phyloP scores from a whole-genome alignment of 441 rosid species.

The Populus hybrid region DNA sequence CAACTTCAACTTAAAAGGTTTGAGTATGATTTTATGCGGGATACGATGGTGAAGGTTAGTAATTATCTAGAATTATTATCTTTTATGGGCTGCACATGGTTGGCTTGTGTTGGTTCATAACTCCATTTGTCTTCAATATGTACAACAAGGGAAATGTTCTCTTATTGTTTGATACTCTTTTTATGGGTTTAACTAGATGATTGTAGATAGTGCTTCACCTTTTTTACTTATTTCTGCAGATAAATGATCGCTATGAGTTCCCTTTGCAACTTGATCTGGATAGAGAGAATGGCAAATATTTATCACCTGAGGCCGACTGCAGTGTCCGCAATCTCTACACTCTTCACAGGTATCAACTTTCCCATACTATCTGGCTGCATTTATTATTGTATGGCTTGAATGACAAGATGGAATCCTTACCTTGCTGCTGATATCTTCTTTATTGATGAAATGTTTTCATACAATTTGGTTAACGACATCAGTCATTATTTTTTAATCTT shows the following conservation, averaged over 20 bases:
- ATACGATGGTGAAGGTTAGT: constrained; percentile 93
- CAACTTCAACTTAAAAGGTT: constrained; percentile 94
- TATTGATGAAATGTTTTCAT: not conserved
- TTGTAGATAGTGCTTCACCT: not conserved
- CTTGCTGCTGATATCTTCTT: not conserved
- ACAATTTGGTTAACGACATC: not conserved
- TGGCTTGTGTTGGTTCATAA: not conserved
- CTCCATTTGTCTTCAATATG: not conserved
- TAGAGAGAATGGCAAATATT: constrained; percentile 74
- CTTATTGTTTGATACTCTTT: not conserved
- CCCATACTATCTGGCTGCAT: not conserved
- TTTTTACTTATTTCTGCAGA: constrained; percentile 37
- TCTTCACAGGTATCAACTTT: constrained; percentile 67
- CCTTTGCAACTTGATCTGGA: constrained; percentile 95
- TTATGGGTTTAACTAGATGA: not conserved
- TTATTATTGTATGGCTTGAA: not conserved
- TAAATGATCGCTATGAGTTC: constrained; percentile 92
- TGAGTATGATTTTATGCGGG: constrained; percentile 91
- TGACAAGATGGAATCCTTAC: not conserved
- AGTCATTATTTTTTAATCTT: not conserved
- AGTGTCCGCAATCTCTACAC: constrained; percentile 87
- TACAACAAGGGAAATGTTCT: not conserved
- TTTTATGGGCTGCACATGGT: not conserved
- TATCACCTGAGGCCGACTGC: constrained; percentile 89
- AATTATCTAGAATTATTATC: not conserved